Conservation (phyloP, 805 yeast genomes). For the Sungouiella thailandica region DNA sequence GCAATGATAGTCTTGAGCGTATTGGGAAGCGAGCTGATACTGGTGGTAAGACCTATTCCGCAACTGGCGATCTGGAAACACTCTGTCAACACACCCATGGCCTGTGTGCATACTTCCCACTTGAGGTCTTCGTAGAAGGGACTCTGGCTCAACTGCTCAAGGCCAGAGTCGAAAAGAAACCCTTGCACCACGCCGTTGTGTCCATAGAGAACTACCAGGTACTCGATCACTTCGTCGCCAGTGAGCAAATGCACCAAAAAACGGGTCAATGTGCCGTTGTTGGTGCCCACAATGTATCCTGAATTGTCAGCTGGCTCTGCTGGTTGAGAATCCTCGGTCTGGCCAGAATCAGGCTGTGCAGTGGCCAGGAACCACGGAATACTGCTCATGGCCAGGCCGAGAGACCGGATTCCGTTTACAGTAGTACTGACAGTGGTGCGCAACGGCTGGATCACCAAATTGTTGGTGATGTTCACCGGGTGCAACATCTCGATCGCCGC, state of each 20-base stretch:
- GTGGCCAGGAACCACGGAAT: slow-evolving; percentile 7
- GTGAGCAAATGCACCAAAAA: slow-evolving; percentile 24
- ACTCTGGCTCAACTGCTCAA: slow-evolving; percentile 16
- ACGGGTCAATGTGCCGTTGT: slow-evolving; percentile 14
- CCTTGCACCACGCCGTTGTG: slow-evolving; percentile 19
- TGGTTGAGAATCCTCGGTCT: background rate
- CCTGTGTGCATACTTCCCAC: slow-evolving; percentile 14
- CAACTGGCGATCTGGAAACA: slow-evolving; percentile 4
- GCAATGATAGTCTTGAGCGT: slow-evolving; percentile 17
- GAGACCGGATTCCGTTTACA: slow-evolving; percentile 27
- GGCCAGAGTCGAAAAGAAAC: slow-evolving; percentile 27
- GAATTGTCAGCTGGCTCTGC: slow-evolving; percentile 5
- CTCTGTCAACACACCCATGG: slow-evolving; percentile 19
- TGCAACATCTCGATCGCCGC: slow-evolving; percentile 15
- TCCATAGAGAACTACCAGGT: slow-evolving; percentile 27
- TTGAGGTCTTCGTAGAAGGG: slow-evolving; percentile 21
- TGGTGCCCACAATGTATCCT: slow-evolving; percentile 26
- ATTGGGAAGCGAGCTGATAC: slow-evolving; percentile 24
- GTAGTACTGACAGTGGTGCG: slow-evolving; percentile 32
- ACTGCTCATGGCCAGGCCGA: slow-evolving; percentile 16
- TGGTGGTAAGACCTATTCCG: slow-evolving; percentile 21
- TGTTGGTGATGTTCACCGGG: slow-evolving; percentile 31
- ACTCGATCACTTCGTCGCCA: slow-evolving; percentile 17
- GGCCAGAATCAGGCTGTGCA: background rate
- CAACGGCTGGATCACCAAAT: slow-evolving; percentile 34